Base-by-base conservation (phyloP, 345 rosid genomes). In the Euphorbia lathyris region DNA sequence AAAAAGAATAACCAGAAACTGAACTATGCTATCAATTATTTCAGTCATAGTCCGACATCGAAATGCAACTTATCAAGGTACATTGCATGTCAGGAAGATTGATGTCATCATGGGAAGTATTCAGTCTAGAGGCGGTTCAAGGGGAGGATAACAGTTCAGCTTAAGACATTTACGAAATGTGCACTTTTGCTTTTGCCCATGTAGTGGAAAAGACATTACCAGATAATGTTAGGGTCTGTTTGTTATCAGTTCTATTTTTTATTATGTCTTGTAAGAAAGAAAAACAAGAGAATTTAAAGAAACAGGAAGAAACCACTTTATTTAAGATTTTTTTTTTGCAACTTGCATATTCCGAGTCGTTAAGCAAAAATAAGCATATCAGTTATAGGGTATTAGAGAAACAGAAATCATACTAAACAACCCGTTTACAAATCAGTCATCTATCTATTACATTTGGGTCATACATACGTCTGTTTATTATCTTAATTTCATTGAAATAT, bases 401-500 rank as follows among this genome's bases (percentile, higher is more conserved):
- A 51, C 25, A 51, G 9, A 51, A 19, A 51, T 19, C 56, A 51
- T 8, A 51, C 9, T 1, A 20, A 51, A 48, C 22, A 48, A 0
- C 20, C 22, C n/a, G 13, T 12, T 26, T 69, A 14, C 26, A 14
- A 53, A 30, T 17, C 22, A 25, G 50, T 26, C 55, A 23, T 34
- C 8, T 47, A 3, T n/a, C n/a, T n/a, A n/a, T n/a, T n/a, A n/a
- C n/a, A n/a, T n/a, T n/a, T n/a, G n/a, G n/a, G n/a, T n/a, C n/a
- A n/a, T n/a, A n/a, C n/a, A 51, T 52, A 12, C 27, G 25, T 42
- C n/a, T 22, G 11, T 56, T 38, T 9, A 61, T 25, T 45, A 73
- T 27, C 66, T 51, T n/a, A 30, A 57, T 30, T 58, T 22, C 22
- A 66, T 34, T 34, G 38, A 78, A 5, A 55, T 6, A 52, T 26